Base-by-base conservation (phyloP, 192 early-diverging fungal genomes). In the Coemansia sp. region DNA sequence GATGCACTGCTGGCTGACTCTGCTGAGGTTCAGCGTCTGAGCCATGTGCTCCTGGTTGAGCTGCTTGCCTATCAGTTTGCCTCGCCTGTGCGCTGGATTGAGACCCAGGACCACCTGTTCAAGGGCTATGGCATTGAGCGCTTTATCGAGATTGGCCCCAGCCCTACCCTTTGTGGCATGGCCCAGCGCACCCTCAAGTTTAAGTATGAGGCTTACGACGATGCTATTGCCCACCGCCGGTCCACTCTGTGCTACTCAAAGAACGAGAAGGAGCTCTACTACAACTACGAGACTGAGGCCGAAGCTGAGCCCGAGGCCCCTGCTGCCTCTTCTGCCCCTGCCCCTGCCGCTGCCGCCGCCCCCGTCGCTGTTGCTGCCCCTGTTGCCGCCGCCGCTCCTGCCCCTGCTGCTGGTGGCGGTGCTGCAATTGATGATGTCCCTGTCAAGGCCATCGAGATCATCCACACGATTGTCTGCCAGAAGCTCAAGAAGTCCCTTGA, bases 141-240 rank as follows among this genome's bases (percentile, higher is more conserved):
- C 34, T 63, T 97, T 36, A 90, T 97, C 42, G 94, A 97, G 70
- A 81, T 94, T 41, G 94, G 94, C 38, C 94, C 94, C 13, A 81
- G 81, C 61, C 91, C 92, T 18, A 92, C 91, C 38, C 82, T 97
- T 29, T 85, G 82, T 68, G 92, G 93, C 47, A 97, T 97, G 94
- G 92, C 93, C 28, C 77, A 79, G 45, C 86, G 93, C 57, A 97
- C 94, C 1, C 79, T 97, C 42, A 93, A 92, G 82, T 84, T 93
- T 81, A 97, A 97, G 82, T 97, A 95, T 56, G 89, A 93, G 77
- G 89, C 89, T 3, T 92, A 95, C 49, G 94, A 97, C 60, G 90
- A 92, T 55, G 94, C 94, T 23, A 82, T 94, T 57, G 93, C 89
- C 43, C 84, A 86, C 57, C 86, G 87, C 58, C 90, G 94, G 67